These are phyloP conservation scores for Coccinonectria pachysandricola DNA, from an alignment of 2,329 filamentous ascomycete species.

Conservation along the genomic window DNA sequence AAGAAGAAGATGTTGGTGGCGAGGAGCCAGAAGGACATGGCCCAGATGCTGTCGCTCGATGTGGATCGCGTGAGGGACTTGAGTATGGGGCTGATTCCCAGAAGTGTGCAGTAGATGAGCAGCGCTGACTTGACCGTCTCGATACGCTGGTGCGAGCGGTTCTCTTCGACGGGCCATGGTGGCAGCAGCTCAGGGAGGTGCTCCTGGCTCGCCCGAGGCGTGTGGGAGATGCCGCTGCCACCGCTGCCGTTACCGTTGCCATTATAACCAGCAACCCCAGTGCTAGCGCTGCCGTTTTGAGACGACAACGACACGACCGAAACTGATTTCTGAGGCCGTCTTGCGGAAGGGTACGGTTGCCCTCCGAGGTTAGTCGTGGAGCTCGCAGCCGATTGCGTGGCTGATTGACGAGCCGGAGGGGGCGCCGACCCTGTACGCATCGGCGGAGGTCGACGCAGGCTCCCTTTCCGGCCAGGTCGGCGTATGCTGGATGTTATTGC, in stretches of 20 bases:
- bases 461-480: conserved; percentile 26
- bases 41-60: conserved; percentile 92
- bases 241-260: neutral
- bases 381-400: conserved; percentile 25
- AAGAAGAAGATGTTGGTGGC: conserved; percentile 97
- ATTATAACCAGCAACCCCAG: no score
- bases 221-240: conserved; percentile 11
- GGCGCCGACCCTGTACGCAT: conserved; percentile 18
- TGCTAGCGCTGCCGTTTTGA: conserved; percentile 11
- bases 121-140: conserved; percentile 85
- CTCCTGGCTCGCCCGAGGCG: conserved; percentile 21
- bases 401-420: conserved; percentile 10
- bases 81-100: conserved; percentile 87
- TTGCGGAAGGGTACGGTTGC: conserved; percentile 13
- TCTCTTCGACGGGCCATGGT: conserved; percentile 24
- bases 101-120: conserved; percentile 83
- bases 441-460: conserved; percentile 25
- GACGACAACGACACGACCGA: conserved; percentile 45
- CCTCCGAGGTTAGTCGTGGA: conserved; percentile 39
- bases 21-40: conserved; percentile 86
- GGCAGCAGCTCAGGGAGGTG: conserved; percentile 19
- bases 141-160: conserved; percentile 43
- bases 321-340: conserved; percentile 40
- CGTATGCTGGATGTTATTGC: conserved; percentile 25
- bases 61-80: conserved; percentile 94